Base-by-base conservation (phyloP, 345 rosid species). In the Citrus medica region DNA sequence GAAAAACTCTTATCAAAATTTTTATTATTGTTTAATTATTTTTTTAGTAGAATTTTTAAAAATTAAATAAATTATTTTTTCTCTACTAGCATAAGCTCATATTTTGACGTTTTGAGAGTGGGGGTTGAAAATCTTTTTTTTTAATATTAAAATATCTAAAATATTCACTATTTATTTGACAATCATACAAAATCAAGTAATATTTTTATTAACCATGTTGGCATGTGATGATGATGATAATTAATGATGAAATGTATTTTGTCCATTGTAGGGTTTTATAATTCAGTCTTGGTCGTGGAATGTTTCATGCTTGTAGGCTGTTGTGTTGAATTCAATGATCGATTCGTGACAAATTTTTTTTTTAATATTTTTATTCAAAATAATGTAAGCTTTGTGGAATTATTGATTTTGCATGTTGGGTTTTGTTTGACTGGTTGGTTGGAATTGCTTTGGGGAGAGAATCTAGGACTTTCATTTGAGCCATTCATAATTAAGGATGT, bases 31-130 rank as follows among this genome's bases (percentile, higher is more conserved):
- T 37, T 37, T 37, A n/a, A n/a, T n/a, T n/a, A n/a, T 0, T 33
- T 33, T 32, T 35, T 35, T 35, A 35, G 1, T 35, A 1, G 0
- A 37, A 0, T 0, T 6, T 37, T 37, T 6, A 0, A 37, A 37
- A 6, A 37, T 37, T 37, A 37, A 7, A 37, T 37, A 37, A 37
- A 37, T 37, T 37, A 37, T 37, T 37, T 37, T 37, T 0, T 6
- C 9, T 37, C 9, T 7, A 0, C 0, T 37, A 6, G 2, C 0
- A 37, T 1, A 37, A 37, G 8, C 0, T 37, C 2, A 37, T 6
- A 37, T 1, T 37, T 37, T 6, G 2, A 37, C 2, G 0, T 1
- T 37, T 37, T 6, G 0, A 1, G 4, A 37, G 0, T 37, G 1
- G 8, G 0, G 0, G 2, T 6, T 37, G 2, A 6, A 37, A 5